These are phyloP conservation scores for Barbarea vulgaris DNA, from an alignment of 345 rosid genomes.

Conservation along the genomic window DNA sequence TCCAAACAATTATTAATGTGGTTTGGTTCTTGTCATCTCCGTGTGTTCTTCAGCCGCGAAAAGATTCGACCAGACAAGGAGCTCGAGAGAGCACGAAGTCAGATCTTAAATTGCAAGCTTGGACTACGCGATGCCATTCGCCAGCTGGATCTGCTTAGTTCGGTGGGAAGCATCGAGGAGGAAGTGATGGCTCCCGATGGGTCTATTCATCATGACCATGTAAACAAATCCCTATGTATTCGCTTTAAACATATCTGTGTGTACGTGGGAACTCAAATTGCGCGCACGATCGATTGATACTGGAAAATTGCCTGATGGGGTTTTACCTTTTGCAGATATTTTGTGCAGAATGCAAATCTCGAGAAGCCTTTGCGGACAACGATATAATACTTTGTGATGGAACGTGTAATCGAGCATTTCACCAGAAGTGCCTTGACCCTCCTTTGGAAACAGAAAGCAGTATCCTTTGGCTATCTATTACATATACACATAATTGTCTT, in stretches of 20 bases:
- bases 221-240: constrained; percentile 34
- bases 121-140: constrained; percentile 87
- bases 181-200: constrained; percentile 93
- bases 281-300: neutral
- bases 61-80: constrained; percentile 94
- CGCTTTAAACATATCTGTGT: neutral
- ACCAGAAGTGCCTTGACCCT: constrained; percentile 92
- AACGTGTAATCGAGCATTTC: constrained; percentile 89
- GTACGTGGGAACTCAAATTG: neutral
- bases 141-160: constrained; percentile 80
- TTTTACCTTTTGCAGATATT: constrained; percentile 61
- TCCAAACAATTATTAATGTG: constrained; percentile 14
- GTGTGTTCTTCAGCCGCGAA: constrained; percentile 63
- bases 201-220: constrained; percentile 92
- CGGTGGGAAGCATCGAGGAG: constrained; percentile 81
- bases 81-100: constrained; percentile 76
- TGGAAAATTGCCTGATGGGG: constrained; percentile 9
- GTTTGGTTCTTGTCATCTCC: constrained; percentile 16
- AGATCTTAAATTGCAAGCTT: constrained; percentile 90
- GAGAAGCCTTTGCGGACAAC: constrained; percentile 85
- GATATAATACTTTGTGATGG: constrained; percentile 98
- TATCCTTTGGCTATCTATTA: constrained; percentile 43
- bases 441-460: constrained; percentile 87
- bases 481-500: neutral
- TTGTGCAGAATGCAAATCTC: constrained; percentile 86